Conservation (phyloP, 2,329 filamentous ascomycete species). For the Hypocreales sp. region DNA sequence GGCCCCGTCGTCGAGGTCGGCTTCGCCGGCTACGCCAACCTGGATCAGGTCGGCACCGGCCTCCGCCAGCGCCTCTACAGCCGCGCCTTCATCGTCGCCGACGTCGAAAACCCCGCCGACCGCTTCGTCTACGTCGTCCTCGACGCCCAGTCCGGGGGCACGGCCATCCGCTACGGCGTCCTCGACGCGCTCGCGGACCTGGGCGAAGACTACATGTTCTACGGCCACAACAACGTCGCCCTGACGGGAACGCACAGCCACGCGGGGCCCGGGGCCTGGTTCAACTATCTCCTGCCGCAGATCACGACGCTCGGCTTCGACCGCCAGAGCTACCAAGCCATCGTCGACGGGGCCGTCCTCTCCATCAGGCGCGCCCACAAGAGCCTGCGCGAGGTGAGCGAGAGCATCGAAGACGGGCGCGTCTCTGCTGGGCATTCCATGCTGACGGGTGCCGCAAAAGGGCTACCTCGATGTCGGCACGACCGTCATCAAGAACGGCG, state of each 20-base stretch:
- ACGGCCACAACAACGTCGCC: constrained; percentile 68
- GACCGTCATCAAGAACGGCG: constrained; percentile 56
- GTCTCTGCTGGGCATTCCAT: neutral
- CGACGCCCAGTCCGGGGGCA: constrained; percentile 79
- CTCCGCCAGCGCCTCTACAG: constrained; percentile 80
- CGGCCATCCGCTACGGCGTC: constrained; percentile 76
- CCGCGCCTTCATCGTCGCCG: constrained; percentile 74
- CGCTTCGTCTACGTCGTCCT: constrained; percentile 79
- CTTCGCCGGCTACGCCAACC: constrained; percentile 81
- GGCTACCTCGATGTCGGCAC: constrained; percentile 58
- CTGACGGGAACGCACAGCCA: constrained; percentile 90
- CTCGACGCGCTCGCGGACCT: constrained; percentile 55
- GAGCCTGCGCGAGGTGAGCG: constrained; percentile 24
- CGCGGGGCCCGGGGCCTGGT: constrained; percentile 79
- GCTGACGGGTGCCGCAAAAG: constrained; percentile 10
- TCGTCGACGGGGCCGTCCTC: constrained; percentile 70
- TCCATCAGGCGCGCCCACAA: constrained; percentile 70
- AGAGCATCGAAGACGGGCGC: neutral
- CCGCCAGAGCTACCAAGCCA: constrained; percentile 73
- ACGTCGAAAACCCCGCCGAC: constrained; percentile 47
- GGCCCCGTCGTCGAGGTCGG: constrained; percentile 80
- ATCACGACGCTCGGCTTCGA: constrained; percentile 79
- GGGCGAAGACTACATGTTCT: constrained; percentile 58
- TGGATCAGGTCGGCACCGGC: constrained; percentile 68
- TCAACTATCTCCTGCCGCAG: constrained; percentile 88